A percentile compares a stretch with the other conserved stretches of the same genome.
phyloP scores from a whole-genome alignment of 2,329 filamentous ascomycete species.

The Triangularia verruculosa region DNA sequence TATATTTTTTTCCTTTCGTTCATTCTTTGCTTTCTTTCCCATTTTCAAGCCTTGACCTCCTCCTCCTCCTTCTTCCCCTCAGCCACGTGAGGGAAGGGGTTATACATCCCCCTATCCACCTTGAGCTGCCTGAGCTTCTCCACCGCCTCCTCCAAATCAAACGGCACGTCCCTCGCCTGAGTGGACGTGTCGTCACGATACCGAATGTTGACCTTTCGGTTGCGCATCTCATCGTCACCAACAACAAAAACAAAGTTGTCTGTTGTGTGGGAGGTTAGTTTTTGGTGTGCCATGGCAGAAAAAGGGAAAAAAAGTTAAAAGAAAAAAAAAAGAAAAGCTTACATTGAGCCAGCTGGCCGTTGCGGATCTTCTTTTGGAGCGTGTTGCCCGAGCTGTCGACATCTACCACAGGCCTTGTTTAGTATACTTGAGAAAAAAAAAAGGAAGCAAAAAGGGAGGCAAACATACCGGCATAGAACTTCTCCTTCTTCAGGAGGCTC shows the following conservation, averaged over 20 bases:
- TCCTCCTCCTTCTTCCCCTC: constrained; percentile 19
- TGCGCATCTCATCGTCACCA: constrained; percentile 59
- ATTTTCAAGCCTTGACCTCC: constrained; percentile 17
- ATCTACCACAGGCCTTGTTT: constrained; percentile 34
- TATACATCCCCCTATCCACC: constrained; percentile 42
- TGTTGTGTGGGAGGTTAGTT: constrained; percentile 12
- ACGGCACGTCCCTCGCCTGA: constrained; percentile 59
- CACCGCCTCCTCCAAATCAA: constrained; percentile 55
- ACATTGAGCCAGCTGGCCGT: constrained; percentile 75
- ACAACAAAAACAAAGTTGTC: constrained; percentile 46
- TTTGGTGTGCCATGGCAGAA: too few relatives aligned
- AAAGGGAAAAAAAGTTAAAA: too few relatives aligned
- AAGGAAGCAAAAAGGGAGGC: not conserved
- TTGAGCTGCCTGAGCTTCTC: constrained; percentile 53
- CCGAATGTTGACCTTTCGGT: constrained; percentile 60
- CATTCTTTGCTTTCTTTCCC: too few relatives aligned
- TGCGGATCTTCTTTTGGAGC: constrained; percentile 86
- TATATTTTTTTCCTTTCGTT: not conserved
- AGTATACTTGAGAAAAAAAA: not conserved
- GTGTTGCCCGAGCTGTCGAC: constrained; percentile 73
- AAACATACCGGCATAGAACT: constrained; percentile 59
- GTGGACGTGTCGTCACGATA: constrained; percentile 62
- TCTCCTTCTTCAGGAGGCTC: constrained; percentile 61
- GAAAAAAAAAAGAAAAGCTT: constrained; percentile 48
- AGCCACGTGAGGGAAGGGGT: constrained; percentile 34